Conservation (phyloP, 1,284 basidiomycete species). For the Cutaneotrichosporon arboriforme region DNA sequence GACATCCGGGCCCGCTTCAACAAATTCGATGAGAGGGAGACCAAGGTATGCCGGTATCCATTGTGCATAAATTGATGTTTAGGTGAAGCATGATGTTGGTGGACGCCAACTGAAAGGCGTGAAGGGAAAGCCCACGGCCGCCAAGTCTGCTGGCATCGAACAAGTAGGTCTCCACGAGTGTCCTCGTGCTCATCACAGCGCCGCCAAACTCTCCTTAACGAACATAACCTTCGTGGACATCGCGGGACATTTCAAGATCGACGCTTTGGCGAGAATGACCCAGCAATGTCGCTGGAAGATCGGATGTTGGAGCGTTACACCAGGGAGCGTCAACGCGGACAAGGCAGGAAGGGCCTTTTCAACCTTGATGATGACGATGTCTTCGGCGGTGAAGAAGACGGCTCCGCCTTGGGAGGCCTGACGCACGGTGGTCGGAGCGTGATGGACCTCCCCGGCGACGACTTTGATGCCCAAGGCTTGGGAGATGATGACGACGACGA, state of each 20-base stretch:
- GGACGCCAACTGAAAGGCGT: constrained; percentile 81
- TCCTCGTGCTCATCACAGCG: constrained; percentile 55
- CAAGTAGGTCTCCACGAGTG: constrained; percentile 57
- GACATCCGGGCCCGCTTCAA: constrained; percentile 82
- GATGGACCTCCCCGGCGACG: constrained; percentile 63
- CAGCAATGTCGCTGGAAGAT: constrained; percentile 85
- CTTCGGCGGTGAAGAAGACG: constrained; percentile 53
- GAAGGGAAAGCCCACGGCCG: constrained; percentile 73
- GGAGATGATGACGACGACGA: constrained; percentile 68
- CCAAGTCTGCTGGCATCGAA: constrained; percentile 83
- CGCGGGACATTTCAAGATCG: constrained; percentile 87
- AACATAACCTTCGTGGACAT: constrained; percentile 65
- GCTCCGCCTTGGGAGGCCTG: constrained; percentile 50
- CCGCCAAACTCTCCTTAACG: constrained; percentile 80
- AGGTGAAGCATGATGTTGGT: constrained; percentile 83
- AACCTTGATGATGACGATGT: constrained; percentile 68
- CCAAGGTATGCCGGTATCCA: constrained; percentile 51
- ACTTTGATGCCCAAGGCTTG: constrained; percentile 75
- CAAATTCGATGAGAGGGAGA: constrained; percentile 88
- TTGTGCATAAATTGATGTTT: neutral
- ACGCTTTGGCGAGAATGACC: constrained; percentile 92
- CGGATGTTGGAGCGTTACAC: constrained; percentile 97
- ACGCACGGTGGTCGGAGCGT: constrained; percentile 91
- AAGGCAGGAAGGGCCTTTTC: constrained; percentile 74
- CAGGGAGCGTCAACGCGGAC: constrained; percentile 60